Percentiles rank a stretch among this genome's conserved stretches.
Evolutionary conservation across 352 stramenopile genomes (phyloP).

Genomic region (Sclerospora graminicola): DNA sequence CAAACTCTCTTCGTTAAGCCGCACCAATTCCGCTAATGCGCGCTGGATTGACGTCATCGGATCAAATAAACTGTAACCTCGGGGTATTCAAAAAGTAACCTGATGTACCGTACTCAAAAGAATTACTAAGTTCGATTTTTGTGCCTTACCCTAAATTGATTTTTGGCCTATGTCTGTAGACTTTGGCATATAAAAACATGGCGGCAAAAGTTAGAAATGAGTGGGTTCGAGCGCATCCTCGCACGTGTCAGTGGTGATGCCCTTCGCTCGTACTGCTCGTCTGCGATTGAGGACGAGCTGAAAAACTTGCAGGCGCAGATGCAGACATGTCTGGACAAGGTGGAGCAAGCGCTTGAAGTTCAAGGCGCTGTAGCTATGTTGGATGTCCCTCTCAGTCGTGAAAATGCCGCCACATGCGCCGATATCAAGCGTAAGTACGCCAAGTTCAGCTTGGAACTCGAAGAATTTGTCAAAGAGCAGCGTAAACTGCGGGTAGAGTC

Average conservation of each 20-base stretch:
- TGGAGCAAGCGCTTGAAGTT: constrained; percentile 50
- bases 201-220: constrained; percentile 22
- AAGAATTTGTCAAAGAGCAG: constrained; percentile 48
- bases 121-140: no score
- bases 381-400: constrained; percentile 43
- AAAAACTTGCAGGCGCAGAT: constrained; percentile 47
- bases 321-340: constrained; percentile 37
- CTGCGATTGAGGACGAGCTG: constrained; percentile 66
- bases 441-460: constrained; percentile 33
- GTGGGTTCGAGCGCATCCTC: constrained; percentile 65
- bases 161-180: no score
- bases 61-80: not conserved
- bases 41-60: constrained; percentile 24
- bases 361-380: constrained; percentile 52
- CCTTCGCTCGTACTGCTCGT: constrained; percentile 64
- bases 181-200: no score
- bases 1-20: constrained; percentile 13
- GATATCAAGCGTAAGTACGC: constrained; percentile 48
- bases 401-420: constrained; percentile 40
- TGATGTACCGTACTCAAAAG: no score
- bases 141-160: no score
- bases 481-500: constrained; percentile 34
- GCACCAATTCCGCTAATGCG: constrained; percentile 29
- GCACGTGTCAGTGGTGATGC: constrained; percentile 55
- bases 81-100: not conserved